Base-by-base conservation (phyloP, 768 basidiomycete species). In the Phaeolepiota aurea region DNA sequence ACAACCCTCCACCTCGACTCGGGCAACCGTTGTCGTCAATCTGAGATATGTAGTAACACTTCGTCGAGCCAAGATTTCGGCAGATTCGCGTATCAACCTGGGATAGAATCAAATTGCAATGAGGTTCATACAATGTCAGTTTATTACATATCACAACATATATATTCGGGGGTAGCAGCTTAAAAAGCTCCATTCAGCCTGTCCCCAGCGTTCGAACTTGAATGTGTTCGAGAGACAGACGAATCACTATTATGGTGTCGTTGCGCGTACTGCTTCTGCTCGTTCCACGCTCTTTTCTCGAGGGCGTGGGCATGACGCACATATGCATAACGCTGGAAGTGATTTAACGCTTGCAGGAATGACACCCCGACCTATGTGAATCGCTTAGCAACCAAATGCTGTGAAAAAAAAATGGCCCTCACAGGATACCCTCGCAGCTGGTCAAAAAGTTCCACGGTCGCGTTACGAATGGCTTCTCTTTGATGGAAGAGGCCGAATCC, bases 401-500 rank as follows among this genome's bases (percentile, higher is more conserved):
- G 14, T 13, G 25, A 32, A 37, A 38, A 12, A 14, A 40, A 37
- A 46, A 31, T 30, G 45, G 32, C 33, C 61, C 79, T 51, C 56
- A 94, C 93, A 14, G 87, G 77, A 54, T 82, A 82, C 18, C 66
- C 61, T 35, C 89, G 77, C 25, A 98, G 55, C 45, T 81, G 78
- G 54, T 88, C 82, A 48, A 98, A 80, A 36, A 96, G 66, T 43
- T 90, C 86, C 21, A 97, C 76, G 0, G 89, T 86, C 12, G 76
- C 69, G 20, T 89, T 84, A 16, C 89, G 77, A 22, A 92, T 76
- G 4, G 65, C 51, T 48, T 89, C 78, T 37, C 76, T 72, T 41
- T 88, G 87, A 61, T 98, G 94, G 64, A 97, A 96, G 4, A 97
- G 66, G 7, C 88, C 85, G 56, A 96, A 92, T 22, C 83, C 82